Base-by-base conservation (phyloP, 306 rosid species). In the Adenanthera pavonina region DNA sequence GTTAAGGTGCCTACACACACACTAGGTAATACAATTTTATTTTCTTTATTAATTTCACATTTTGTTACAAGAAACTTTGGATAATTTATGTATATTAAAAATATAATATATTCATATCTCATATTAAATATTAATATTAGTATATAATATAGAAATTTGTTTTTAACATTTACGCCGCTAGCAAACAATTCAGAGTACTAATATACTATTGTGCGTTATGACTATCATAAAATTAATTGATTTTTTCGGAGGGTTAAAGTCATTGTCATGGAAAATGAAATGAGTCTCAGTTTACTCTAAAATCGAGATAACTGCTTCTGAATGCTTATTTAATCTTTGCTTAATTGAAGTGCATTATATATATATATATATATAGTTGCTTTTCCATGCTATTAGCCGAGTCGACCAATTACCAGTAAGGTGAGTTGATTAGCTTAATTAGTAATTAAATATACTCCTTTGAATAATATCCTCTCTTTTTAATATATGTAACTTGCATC, bases 311-410 rank as follows among this genome's bases (percentile, higher is more conserved):
- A 69, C 74, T 6, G 19, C 46, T 69, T 46, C 54, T 25, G 38
- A 12, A 25, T 62, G 43, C 43, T 67, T 38, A 25, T 25, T 25
- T 25, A 33, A 33, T 10, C 6, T 15, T 49, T 72, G 43, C n/a
- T 52, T 52, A 52, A 52, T 72, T 12, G 13, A 14, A 15, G 57
- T 8, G 16, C 2, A 53, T n/a, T 19, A 52, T 52, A 52, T 52
- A 13, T 54, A 46, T 46, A 9, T 7, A 5, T 54, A 17, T 59
- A 20, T 59, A 59, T 59, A 69, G 81, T 76, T 82, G 74, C 81
- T 76, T 76, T 57, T 67, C 75, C 34, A 81, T 40, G 40, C 25
- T 38, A 12, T 19, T 74, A 10, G n/a, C 65, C 48, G 8, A 54
- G 67, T 38, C 43, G 53, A 74, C 78, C 66, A 74, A 54, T 74